Conservation (phyloP, 2,329 filamentous ascomycete species). For the Aspergillus sp. region DNA sequence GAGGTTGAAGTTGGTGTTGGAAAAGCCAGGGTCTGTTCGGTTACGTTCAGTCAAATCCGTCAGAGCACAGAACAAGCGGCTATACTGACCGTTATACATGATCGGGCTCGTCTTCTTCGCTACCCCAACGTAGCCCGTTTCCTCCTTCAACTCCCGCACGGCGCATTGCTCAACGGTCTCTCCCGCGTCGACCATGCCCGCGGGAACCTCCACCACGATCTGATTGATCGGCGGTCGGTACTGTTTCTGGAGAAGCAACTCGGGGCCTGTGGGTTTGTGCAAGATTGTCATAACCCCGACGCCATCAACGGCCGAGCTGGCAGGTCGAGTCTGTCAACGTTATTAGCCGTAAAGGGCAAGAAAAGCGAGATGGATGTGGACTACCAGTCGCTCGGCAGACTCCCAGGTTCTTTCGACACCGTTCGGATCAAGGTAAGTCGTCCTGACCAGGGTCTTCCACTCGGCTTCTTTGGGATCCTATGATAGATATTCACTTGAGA, state of each 20-base stretch:
- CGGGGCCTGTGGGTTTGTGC: conserved; percentile 50
- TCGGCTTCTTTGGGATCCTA: conserved; percentile 41
- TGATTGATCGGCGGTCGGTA: conserved; percentile 61
- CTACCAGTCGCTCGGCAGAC: conserved; percentile 44
- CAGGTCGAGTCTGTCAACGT: conserved; percentile 42
- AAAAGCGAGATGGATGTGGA: neutral
- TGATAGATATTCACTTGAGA: neutral
- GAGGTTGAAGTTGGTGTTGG: conserved; percentile 51
- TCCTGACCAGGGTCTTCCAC: conserved; percentile 45
- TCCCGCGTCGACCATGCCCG: conserved; percentile 58
- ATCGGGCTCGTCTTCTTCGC: conserved; percentile 41
- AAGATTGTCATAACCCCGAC: conserved; percentile 63
- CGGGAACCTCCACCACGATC: conserved; percentile 60
- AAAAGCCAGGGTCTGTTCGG: conserved; percentile 45
- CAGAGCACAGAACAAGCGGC: neutral
- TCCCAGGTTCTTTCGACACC: conserved; percentile 46
- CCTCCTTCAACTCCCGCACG: conserved; percentile 60
- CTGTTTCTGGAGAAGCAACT: conserved; percentile 57
- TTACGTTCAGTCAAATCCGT: neutral
- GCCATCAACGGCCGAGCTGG: conserved; percentile 55
- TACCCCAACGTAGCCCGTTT: conserved; percentile 62
- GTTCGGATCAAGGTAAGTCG: conserved; percentile 43
- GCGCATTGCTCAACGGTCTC: conserved; percentile 58
- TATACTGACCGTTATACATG: conserved; percentile 44
- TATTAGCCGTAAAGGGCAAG: neutral